These are phyloP conservation scores for Nelumbo lutea DNA, from an alignment of 164 flowering plant species.

Conservation along the genomic window DNA sequence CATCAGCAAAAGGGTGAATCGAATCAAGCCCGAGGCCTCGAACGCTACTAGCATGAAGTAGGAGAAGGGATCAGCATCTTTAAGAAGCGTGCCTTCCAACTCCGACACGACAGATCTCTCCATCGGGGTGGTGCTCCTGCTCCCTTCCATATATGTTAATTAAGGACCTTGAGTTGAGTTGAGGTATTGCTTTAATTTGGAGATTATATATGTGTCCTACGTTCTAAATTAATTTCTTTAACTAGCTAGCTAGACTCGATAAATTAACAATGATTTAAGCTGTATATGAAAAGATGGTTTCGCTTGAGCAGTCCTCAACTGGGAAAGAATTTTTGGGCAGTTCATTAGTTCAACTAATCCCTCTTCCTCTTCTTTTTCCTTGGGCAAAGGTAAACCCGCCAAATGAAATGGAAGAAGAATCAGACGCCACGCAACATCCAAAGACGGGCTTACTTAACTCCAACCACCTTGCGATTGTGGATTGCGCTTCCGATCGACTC, in stretches of 20 bases:
- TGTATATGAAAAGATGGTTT: no score
- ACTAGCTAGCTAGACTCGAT: no score
- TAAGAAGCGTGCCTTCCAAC: slow-evolving; percentile 73
- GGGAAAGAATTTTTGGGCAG: slow-evolving; percentile 29
- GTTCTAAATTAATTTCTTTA: no score
- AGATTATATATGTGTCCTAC: not conserved
- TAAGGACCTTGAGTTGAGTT: no score
- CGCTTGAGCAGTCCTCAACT: slow-evolving; percentile 12
- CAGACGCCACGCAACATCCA: slow-evolving; percentile 31
- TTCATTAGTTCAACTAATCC: slow-evolving; percentile 54
- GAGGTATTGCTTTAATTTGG: not conserved
- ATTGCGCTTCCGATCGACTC: no score
- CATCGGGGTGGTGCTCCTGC: slow-evolving; percentile 5
- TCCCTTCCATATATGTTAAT: not conserved
- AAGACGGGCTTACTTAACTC: not conserved
- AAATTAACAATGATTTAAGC: no score
- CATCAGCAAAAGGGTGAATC: slow-evolving; percentile 55
- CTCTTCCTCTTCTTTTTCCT: not conserved
- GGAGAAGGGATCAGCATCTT: slow-evolving; percentile 54
- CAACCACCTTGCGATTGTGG: not conserved
- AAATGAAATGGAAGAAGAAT: slow-evolving; percentile 6
- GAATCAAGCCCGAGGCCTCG: slow-evolving; percentile 77
- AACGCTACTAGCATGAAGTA: slow-evolving; percentile 96
- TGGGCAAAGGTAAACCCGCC: slow-evolving; percentile 9
- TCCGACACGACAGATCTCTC: slow-evolving; percentile 61